A percentile compares a stretch with the other conserved stretches of the same genome.
Conservation (phyloP, 225 moss, liverwort and hornwort genomes). For the Polytrichum formosum region DNA sequence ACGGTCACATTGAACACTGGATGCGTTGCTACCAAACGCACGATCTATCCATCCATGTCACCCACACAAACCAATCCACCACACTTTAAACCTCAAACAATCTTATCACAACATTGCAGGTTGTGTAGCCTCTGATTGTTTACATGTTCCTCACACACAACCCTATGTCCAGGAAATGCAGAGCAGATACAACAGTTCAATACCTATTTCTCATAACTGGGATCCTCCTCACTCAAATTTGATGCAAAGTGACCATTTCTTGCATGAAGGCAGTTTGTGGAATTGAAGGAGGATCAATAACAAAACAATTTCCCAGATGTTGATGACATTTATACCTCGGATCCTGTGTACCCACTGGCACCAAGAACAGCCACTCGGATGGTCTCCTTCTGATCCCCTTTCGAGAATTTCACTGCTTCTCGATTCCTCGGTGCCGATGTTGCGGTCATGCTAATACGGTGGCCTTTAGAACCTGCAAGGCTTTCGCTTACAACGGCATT, state of each 20-base stretch:
- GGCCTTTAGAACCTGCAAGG: slow-evolving; percentile 15
- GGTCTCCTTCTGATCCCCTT: slow-evolving; percentile 23
- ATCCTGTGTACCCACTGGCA: slow-evolving; percentile 95
- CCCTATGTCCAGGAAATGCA: too few relatives aligned
- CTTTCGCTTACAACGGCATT: slow-evolving; percentile 14
- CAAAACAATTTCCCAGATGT: too few relatives aligned
- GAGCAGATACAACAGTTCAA: too few relatives aligned
- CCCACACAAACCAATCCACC: too few relatives aligned
- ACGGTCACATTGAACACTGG: slow-evolving; percentile 68
- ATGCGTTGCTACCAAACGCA: slow-evolving; percentile 78
- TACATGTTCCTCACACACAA: too few relatives aligned
- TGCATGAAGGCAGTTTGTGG: neutral
- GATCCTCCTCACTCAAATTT: neutral
- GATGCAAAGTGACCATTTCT: neutral
- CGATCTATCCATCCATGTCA: slow-evolving; percentile 36
- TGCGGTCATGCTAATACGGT: slow-evolving; percentile 32
- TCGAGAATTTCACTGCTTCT: slow-evolving; percentile 26
- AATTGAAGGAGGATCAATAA: neutral
- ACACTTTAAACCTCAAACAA: neutral
- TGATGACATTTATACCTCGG: slow-evolving; percentile 50
- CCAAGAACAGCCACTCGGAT: slow-evolving; percentile 84
- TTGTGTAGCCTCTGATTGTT: neutral
- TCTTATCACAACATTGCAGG: neutral
- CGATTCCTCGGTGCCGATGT: slow-evolving; percentile 30
- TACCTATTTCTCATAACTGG: neutral